Percentiles rank a stretch among this genome's conserved stretches.
phyloP scores from a whole-genome alignment of 2,329 filamentous ascomycete species.

The Botryotinia convoluta region DNA sequence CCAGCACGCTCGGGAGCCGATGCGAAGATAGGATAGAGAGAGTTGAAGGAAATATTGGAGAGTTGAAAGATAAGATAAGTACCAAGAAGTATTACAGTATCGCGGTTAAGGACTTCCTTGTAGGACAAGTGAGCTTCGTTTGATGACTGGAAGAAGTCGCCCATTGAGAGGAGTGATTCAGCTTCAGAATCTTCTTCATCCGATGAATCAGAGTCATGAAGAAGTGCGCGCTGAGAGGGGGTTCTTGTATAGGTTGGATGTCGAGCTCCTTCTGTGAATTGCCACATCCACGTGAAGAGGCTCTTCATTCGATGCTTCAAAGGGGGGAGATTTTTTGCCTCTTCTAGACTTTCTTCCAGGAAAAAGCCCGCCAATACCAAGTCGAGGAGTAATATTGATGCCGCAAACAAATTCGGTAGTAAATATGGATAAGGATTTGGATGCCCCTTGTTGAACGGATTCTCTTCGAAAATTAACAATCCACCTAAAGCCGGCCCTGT shows the following conservation, averaged over 20 bases:
- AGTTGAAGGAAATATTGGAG: slow-evolving; percentile 92
- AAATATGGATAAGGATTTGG: slow-evolving; percentile 74
- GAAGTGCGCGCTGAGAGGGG: slow-evolving; percentile 35
- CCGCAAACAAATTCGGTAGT: slow-evolving; percentile 76
- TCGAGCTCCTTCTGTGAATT: slow-evolving; percentile 57
- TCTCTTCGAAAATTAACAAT: slow-evolving; percentile 62
- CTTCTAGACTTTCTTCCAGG: slow-evolving; percentile 81
- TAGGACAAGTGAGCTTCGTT: slow-evolving; percentile 49
- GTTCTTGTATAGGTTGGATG: slow-evolving; percentile 57
- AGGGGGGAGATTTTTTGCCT: slow-evolving; percentile 58
- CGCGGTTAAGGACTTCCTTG: slow-evolving; percentile 68
- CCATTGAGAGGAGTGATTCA: slow-evolving; percentile 33
- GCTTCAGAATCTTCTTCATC: slow-evolving; percentile 43
- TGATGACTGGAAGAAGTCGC: slow-evolving; percentile 41
- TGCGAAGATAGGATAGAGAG: slow-evolving; percentile 89
- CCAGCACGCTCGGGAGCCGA: slow-evolving; percentile 73
- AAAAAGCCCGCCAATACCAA: slow-evolving; percentile 74
- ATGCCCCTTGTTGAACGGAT: slow-evolving; percentile 50
- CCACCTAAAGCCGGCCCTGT: slow-evolving; percentile 91
- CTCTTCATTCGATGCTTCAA: slow-evolving; percentile 55
- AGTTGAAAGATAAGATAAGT: slow-evolving; percentile 94
- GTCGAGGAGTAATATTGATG: slow-evolving; percentile 67
- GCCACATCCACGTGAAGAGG: slow-evolving; percentile 67
- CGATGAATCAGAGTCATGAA: slow-evolving; percentile 42
- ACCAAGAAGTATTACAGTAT: slow-evolving; percentile 75